These are phyloP conservation scores for Larix kaempferi DNA, from an alignment of 75 land plant species.

Conservation along the genomic window DNA sequence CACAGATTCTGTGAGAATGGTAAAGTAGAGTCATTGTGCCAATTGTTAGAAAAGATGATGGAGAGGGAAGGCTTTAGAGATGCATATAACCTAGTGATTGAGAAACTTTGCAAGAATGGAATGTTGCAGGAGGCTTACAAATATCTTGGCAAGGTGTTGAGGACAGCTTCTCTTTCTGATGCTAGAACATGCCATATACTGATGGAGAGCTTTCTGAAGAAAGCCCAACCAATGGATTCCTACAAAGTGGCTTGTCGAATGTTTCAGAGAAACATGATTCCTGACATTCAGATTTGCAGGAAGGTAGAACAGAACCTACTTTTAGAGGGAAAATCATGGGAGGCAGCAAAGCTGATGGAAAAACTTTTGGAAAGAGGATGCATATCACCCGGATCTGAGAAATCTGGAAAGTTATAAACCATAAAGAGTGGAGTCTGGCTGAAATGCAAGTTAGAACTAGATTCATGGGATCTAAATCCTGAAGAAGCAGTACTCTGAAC, in stretches of 20 bases:
- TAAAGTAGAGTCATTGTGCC: slow-evolving; percentile 50
- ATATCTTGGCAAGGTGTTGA: slow-evolving; percentile 41
- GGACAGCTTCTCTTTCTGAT: slow-evolving; percentile 53
- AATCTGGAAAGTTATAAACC: too few relatives aligned
- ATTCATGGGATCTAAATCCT: too few relatives aligned
- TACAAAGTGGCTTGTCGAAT: slow-evolving; percentile 70
- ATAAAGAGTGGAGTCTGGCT: too few relatives aligned
- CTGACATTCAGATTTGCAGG: slow-evolving; percentile 58
- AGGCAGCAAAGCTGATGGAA: slow-evolving; percentile 52
- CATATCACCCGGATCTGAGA: slow-evolving; percentile 20
- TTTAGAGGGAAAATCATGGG: slow-evolving; percentile 29
- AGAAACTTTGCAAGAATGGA: slow-evolving; percentile 62
- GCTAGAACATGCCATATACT: slow-evolving; percentile 48
- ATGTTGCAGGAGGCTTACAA: slow-evolving; percentile 55
- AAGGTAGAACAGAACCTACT: slow-evolving; percentile 35
- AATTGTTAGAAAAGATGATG: slow-evolving; percentile 56
- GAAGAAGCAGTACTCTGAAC: too few relatives aligned
- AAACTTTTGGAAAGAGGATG: slow-evolving; percentile 55
- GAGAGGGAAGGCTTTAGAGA: slow-evolving; percentile 26
- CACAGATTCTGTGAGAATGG: slow-evolving; percentile 54
- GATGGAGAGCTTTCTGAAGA: slow-evolving; percentile 45
- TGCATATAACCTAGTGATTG: slow-evolving; percentile 61
- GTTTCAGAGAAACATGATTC: slow-evolving; percentile 61
- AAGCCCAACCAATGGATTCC: slow-evolving; percentile 36
- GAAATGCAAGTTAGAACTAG: too few relatives aligned